Conservation (phyloP, 2,329 filamentous ascomycete species). For the Akanthomyces lecanii region DNA sequence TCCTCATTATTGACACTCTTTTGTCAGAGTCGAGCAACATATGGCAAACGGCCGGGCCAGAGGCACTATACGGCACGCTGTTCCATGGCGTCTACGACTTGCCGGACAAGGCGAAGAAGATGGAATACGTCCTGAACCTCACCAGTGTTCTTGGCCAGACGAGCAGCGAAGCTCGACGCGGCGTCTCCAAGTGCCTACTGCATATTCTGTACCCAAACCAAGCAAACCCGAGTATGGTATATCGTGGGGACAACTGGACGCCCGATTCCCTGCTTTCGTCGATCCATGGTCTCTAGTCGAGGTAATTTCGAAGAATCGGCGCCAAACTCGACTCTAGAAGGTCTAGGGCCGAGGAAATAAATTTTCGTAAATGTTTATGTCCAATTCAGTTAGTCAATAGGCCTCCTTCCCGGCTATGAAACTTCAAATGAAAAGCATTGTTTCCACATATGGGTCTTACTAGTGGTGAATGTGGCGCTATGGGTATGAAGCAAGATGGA, state of each 20-base stretch:
- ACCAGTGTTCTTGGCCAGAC: background rate
- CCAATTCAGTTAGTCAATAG: too few relatives aligned
- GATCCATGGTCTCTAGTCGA: background rate
- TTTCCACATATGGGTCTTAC: too few relatives aligned
- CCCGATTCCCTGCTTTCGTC: background rate
- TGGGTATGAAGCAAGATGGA: too few relatives aligned
- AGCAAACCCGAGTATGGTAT: background rate
- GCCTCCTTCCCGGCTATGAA: too few relatives aligned
- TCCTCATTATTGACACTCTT: background rate
- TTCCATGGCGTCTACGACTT: background rate
- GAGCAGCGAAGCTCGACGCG: background rate
- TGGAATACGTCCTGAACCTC: background rate
- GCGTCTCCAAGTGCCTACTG: background rate
- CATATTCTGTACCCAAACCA: background rate
- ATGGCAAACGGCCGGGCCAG: background rate
- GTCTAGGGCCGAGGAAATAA: too few relatives aligned
- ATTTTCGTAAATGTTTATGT: too few relatives aligned
- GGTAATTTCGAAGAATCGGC: too few relatives aligned
- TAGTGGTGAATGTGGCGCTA: too few relatives aligned
- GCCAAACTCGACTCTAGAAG: background rate
- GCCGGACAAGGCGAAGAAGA: constrained; percentile 4
- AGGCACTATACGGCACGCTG: background rate
- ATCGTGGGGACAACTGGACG: background rate
- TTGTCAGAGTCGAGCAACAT: background rate
- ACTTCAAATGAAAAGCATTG: too few relatives aligned